Percentiles rank a stretch among this genome's conserved stretches.
phyloP scores from a whole-genome alignment of 805 yeast species.

The Metschnikowia rubicola region DNA sequence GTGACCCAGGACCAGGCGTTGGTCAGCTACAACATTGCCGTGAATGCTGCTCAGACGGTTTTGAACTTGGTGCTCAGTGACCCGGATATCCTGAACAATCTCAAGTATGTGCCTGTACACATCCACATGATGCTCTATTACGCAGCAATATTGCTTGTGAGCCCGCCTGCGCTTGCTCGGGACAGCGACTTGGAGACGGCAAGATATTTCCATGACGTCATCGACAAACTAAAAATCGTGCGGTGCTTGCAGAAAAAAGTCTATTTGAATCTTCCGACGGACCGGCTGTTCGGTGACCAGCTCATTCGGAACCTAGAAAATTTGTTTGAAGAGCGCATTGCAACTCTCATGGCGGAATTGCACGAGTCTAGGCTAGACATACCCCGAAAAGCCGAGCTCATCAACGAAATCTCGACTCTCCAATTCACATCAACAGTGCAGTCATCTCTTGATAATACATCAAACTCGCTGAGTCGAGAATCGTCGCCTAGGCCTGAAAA shows the following conservation, averaged over 20 bases:
- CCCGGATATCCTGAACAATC: constrained; percentile 51
- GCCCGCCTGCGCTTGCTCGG: constrained; percentile 37
- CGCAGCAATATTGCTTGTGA: constrained; percentile 55
- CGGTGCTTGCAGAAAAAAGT: constrained; percentile 43
- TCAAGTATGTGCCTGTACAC: constrained; percentile 68
- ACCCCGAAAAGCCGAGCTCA: constrained; percentile 19
- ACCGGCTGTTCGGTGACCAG: constrained; percentile 46
- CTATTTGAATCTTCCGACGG: constrained; percentile 48
- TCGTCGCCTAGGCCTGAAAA: constrained; percentile 36
- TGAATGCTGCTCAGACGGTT: constrained; percentile 61
- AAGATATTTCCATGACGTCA: constrained; percentile 24
- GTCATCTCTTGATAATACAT: constrained; percentile 13
- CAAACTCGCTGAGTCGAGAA: constrained; percentile 22
- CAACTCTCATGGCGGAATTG: constrained; percentile 19
- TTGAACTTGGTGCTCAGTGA: constrained; percentile 57
- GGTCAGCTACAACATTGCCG: constrained; percentile 48
- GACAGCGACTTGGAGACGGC: constrained; percentile 14
- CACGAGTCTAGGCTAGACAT: constrained; percentile 8
- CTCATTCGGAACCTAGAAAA: constrained; percentile 35
- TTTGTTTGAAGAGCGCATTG: constrained; percentile 28
- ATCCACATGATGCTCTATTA: constrained; percentile 69
- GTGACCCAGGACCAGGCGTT: constrained; percentile 32
- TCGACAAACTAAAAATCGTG: constrained; percentile 39
- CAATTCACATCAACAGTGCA: constrained; percentile 13
- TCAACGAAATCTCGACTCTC: constrained; percentile 12